phyloP scores from a whole-genome alignment of 73 alveolate species.

The Paramecium tetraurelia region DNA sequence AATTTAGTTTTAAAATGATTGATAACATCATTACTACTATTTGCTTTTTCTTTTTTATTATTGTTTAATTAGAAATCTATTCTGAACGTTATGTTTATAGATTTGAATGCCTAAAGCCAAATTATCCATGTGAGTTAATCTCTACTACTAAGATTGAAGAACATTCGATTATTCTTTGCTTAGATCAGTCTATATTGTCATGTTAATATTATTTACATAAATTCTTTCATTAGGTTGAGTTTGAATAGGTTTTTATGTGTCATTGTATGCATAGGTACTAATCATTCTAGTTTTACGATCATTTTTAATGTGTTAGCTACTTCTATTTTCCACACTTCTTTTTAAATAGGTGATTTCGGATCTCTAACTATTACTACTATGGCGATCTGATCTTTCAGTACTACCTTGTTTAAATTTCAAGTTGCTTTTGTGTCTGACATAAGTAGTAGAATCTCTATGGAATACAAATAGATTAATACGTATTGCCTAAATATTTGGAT shows the following conservation, averaged over 20 bases:
- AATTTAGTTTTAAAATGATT: not conserved
- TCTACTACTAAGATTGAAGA: not conserved
- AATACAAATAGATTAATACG: not conserved
- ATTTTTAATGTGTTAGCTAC: not conserved
- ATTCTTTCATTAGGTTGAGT: conserved; percentile 38
- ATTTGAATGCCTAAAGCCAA: conserved; percentile 20
- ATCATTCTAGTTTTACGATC: conserved; percentile 13
- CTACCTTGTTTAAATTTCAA: not conserved
- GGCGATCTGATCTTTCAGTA: conserved; percentile 34
- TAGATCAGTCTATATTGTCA: not conserved
- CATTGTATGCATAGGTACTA: conserved; percentile 24
- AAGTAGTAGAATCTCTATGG: conserved; percentile 24
- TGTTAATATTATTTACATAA: not conserved
- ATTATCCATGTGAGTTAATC: conserved; percentile 1
- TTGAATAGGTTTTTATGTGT: not conserved
- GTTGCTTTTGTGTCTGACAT: conserved; percentile 27
- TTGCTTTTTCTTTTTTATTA: conserved; percentile 21
- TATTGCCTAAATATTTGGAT: not conserved
- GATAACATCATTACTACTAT: not conserved
- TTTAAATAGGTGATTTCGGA: not conserved
- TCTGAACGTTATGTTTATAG: conserved; percentile 13
- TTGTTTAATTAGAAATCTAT: conserved; percentile 8
- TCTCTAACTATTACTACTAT: conserved; percentile 6
- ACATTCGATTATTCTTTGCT: not conserved
- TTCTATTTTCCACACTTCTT: conserved; percentile 25